Evolutionary conservation across 768 basidiomycete genomes (phyloP), one percentile per base, ranked within the genome.

Genomic region (Kwoniella botswanensis): DNA sequence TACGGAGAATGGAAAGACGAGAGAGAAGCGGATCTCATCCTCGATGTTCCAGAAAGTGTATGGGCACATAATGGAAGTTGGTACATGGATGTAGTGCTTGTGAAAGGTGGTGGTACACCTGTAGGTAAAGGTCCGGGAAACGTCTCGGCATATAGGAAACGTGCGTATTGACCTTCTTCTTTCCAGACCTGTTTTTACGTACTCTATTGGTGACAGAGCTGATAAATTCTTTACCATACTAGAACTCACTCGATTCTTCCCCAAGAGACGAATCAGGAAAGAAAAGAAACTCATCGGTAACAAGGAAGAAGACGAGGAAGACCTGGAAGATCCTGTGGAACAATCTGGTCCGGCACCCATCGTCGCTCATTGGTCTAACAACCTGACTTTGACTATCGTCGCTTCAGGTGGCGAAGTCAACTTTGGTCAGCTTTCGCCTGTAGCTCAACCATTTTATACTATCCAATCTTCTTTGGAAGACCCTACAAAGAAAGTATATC

Each of bases 211-310:
- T n/a, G n/a, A n/a, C n/a, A n/a, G n/a, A n/a, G n/a, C n/a, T n/a
- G n/a, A n/a, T n/a, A n/a, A n/a, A n/a, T n/a, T n/a, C n/a, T n/a
- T n/a, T n/a, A n/a, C n/a, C n/a, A n/a, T n/a, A n/a, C n/a, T n/a
- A n/a, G 95, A 91, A 35, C 85, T 99, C 73, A 96, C 93, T 1
- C 89, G 92, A n/a, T 95, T 94, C 82, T 76, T 91, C 42, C 88
- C 91, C 6, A 91, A 88, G 76, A 76, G 85, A 22, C 94, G 91
- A 81, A 82, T 88, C 10, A 88, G 94, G 42, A 94, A 92, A 77
- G 90, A 90, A 83, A 93, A 94, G 85, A 94, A 89, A 67, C 88
- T 99, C 13, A 85, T 98, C 21, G 76, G 73, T 24, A 76, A 75
- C 7, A 84, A 84, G 12, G 83, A 84, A 12, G 86, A 86, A 18